Evolutionary conservation across 2,329 filamentous ascomycete genomes (phyloP).

Genomic region (Colletotrichum euphorbiae): DNA sequence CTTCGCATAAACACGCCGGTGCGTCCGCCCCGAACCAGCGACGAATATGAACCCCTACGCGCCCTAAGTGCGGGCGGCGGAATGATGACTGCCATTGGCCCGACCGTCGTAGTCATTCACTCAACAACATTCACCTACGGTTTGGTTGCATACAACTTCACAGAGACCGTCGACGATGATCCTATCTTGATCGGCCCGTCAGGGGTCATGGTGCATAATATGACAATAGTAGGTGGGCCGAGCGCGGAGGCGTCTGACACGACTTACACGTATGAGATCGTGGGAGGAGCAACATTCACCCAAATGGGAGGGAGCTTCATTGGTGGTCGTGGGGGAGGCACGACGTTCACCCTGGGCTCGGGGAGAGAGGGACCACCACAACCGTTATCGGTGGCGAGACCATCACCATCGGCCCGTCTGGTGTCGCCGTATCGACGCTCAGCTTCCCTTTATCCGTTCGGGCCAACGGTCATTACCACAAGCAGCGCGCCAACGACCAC

Average conservation of each 20-base stretch:
- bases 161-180: constrained; percentile 60
- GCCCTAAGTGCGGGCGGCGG: constrained; percentile 55
- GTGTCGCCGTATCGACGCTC: constrained; percentile 60
- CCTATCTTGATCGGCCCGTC: constrained; percentile 62
- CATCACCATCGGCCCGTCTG: constrained; percentile 62
- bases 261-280: constrained; percentile 58
- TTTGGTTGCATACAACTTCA: constrained; percentile 46
- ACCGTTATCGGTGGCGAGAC: constrained; percentile 62
- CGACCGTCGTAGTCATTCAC: constrained; percentile 54
- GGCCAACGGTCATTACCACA: constrained; percentile 55
- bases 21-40: constrained; percentile 8
- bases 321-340: constrained; percentile 61
- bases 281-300: constrained; percentile 65
- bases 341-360: constrained; percentile 64
- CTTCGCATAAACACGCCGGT: background rate
- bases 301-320: constrained; percentile 59
- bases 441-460: constrained; percentile 60
- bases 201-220: constrained; percentile 55
- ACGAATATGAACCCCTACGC: constrained; percentile 25
- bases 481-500: constrained; percentile 50
- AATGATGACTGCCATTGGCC: constrained; percentile 57
- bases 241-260: constrained; percentile 51
- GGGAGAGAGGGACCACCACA: constrained; percentile 54
- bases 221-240: constrained; percentile 59
- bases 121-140: constrained; percentile 61